Conservation (phyloP, 192 early-diverging fungal species). For the Backusella morwellensis region DNA sequence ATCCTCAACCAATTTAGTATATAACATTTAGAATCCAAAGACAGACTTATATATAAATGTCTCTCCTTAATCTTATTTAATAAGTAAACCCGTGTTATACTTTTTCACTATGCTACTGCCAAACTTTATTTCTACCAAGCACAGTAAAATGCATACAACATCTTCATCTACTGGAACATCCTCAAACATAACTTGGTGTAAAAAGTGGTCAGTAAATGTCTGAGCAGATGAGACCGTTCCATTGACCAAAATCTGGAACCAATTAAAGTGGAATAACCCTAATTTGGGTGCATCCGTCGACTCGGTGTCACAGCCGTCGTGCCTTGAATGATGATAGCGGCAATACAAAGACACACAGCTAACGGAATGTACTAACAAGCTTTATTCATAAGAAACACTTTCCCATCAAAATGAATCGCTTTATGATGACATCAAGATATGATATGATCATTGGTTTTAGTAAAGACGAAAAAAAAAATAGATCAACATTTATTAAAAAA, state of each 20-base stretch:
- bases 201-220: conserved; percentile 14
- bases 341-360: background rate
- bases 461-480: background rate
- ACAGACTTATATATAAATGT: background rate
- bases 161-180: conserved; percentile 8
- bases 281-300: conserved; percentile 29
- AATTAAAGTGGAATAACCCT: conserved; percentile 25
- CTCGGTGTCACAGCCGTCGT: conserved; percentile 44
- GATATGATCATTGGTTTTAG: conserved; percentile 29
- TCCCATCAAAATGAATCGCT: conserved; percentile 30
- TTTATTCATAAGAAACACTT: conserved; percentile 26
- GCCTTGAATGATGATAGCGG: conserved; percentile 18
- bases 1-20: background rate
- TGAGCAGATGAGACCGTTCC: background rate
- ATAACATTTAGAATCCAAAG: background rate
- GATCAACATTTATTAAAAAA: background rate
- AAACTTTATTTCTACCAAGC: background rate
- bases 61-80: background rate
- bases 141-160: background rate
- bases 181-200: conserved; percentile 14
- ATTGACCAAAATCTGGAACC: conserved; percentile 32
- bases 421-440: conserved; percentile 32
- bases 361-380: background rate
- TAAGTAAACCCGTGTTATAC: background rate
- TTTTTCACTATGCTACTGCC: background rate